A percentile compares a stretch with the other conserved stretches of the same genome.
phyloP scores from a whole-genome alignment of 257 asterid genomes.

The Knoxia roxburghii region DNA sequence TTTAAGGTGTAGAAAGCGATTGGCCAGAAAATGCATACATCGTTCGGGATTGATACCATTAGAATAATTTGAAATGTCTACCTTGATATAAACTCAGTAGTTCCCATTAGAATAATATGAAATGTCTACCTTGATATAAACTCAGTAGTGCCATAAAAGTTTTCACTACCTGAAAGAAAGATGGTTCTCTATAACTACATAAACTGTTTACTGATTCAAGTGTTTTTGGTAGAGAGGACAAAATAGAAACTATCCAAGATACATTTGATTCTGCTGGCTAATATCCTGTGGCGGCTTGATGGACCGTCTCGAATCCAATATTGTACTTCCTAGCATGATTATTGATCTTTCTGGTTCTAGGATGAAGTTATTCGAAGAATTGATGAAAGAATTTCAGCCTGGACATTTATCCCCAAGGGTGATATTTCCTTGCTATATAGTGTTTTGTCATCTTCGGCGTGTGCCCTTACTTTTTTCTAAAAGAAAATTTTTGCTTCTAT shows the following conservation, averaged over 20 bases:
- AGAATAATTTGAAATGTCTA: too few species aligned
- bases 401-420: slow-evolving; percentile 92
- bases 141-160: not conserved
- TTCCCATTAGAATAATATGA: not conserved
- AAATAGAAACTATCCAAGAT: not conserved
- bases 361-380: slow-evolving; percentile 53
- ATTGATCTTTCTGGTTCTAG: slow-evolving; percentile 31
- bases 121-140: not conserved
- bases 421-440: slow-evolving; percentile 9
- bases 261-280: slow-evolving; percentile 1
- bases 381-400: slow-evolving; percentile 75
- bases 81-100: too few species aligned
- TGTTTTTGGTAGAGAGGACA: not conserved
- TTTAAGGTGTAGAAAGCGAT: not conserved
- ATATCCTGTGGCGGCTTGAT: slow-evolving; percentile 1
- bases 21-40: not conserved
- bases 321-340: slow-evolving; percentile 4
- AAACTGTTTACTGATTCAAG: not conserved
- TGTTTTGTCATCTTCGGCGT: slow-evolving; percentile 7
- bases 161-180: not conserved
- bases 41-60: too few species aligned
- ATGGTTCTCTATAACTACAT: not conserved
- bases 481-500: not conserved
- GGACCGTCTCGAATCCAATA: not conserved
- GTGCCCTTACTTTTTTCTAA: not conserved